Base-by-base conservation (phyloP, 306 rosid genomes). In the Lithocarpus polystachyus region DNA sequence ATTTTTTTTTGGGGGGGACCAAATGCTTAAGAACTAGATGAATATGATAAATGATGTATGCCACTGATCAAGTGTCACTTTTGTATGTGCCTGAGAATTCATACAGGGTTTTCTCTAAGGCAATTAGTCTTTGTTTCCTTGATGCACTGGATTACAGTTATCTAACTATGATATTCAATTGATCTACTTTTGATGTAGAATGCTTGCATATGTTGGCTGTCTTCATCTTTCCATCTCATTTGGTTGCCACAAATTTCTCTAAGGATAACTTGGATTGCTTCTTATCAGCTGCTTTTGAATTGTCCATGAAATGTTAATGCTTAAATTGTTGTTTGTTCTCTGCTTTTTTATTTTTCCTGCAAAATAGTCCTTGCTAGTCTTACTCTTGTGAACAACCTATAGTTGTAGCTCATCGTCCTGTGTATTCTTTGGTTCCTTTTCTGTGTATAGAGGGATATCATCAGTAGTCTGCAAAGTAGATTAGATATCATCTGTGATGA, bases 401-500 rank as follows among this genome's bases (percentile, higher is more conserved):
- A 9, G 22, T 51, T 71, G 70, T 28, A 51, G 59, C 57, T 71
- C 54, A 19, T 76, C 31, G 73, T 81, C 60, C 65, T 23, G 22
- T 80, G 56, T 69, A 11, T 15, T 73, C 51, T 26, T 69, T 74
- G 71, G 70, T 61, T 79, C 37, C 43, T 45, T 76, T 79, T 67
- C 23, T 78, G 72, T 79, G 78, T 72, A 52, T 60, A 92, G 98
- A 95, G 88, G 85, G 98, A 95, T 86, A 95, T 95, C 84, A 88
- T 88, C 78, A 84, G 12, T 18, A 95, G 98, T 87, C 84, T 95
- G 83, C 94, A 77, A 57, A 91, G 99, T 89, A 91, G 99, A 88
- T 82, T 95, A 81, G 99, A 87, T 85, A 90, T 92, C 80, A 91
- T 95, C 76, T 79, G 97, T 77, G 97, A 95, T 57, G 99, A 92